These are phyloP conservation scores for Suillus occidentalis DNA, from an alignment of 768 basidiomycete genomes.

Conservation along the genomic window DNA sequence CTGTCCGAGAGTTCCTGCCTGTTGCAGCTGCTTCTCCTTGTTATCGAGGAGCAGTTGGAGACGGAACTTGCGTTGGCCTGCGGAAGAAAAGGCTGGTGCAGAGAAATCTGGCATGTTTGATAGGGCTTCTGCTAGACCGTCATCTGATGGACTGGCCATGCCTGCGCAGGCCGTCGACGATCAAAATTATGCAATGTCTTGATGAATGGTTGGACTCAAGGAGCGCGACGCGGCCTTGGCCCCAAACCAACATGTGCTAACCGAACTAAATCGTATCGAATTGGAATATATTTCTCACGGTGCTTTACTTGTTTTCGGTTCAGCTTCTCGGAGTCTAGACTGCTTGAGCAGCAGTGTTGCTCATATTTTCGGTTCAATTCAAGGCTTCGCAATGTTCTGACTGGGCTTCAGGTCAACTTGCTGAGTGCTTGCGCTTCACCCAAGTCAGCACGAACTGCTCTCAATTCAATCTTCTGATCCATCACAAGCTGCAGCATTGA, in stretches of 20 bases:
- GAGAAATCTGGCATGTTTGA: constrained; percentile 45
- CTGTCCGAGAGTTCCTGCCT: constrained; percentile 90
- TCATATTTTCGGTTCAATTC: not conserved
- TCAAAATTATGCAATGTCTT: constrained; percentile 13
- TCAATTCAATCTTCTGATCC: not conserved
- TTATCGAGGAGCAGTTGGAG: constrained; percentile 74
- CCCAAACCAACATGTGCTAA: constrained; percentile 3
- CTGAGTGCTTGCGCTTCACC: not conserved
- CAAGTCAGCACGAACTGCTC: not conserved
- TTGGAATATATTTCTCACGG: constrained; percentile 6
- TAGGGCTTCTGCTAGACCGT: constrained; percentile 32
- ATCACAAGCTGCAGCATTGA: not conserved
- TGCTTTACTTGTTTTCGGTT: not conserved
- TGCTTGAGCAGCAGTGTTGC: too few relatives aligned
- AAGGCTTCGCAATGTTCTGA: not conserved
- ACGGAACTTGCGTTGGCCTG: constrained; percentile 61
- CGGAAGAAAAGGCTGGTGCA: constrained; percentile 42
- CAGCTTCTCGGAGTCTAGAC: too few relatives aligned
- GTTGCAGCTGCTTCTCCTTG: constrained; percentile 91
- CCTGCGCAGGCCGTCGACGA: constrained; percentile 20
- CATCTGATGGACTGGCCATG: constrained; percentile 44
- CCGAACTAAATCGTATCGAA: not conserved
- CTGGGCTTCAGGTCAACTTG: not conserved
- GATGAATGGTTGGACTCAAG: constrained; percentile 5
- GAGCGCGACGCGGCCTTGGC: constrained; percentile 2